Conservation (phyloP, 192 early-diverging fungal species). For the Cetraspora pellucida region DNA sequence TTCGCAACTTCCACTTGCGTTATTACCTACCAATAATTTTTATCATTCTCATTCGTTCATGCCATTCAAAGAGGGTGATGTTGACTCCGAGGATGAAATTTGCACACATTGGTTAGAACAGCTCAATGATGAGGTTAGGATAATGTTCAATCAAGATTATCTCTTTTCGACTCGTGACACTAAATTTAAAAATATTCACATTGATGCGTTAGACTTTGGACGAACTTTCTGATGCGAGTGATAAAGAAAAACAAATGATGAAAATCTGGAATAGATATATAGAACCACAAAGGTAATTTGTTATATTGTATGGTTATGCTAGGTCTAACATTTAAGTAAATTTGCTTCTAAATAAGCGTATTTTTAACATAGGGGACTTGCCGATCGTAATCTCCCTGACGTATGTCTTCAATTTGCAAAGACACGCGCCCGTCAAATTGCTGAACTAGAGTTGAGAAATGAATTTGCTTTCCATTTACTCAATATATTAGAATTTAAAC, state of each 20-base stretch:
- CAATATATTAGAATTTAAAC: constrained; percentile 2
- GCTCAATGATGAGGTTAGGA: constrained; percentile 21
- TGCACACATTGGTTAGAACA: constrained; percentile 35
- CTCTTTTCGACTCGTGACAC: no score
- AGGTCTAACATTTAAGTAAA: not conserved
- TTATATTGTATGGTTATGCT: not conserved
- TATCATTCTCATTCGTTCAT: constrained; percentile 33
- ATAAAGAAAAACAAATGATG: constrained; percentile 31
- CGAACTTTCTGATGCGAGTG: constrained; percentile 14
- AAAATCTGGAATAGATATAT: constrained; percentile 32
- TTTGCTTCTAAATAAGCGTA: not conserved
- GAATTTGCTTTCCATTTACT: constrained; percentile 29
- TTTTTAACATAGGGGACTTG: constrained; percentile 20
- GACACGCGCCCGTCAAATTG: constrained; percentile 13
- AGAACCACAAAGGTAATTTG: constrained; percentile 14
- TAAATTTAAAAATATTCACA: no score
- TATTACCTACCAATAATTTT: constrained; percentile 12
- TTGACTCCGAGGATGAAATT: constrained; percentile 27
- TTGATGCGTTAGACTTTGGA: constrained; percentile 13
- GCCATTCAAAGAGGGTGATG: constrained; percentile 23
- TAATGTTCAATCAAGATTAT: not conserved
- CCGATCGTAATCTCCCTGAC: constrained; percentile 25
- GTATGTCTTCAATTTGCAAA: constrained; percentile 31
- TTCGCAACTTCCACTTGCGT: not conserved
- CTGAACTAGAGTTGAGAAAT: constrained; percentile 19